Evolutionary conservation across 73 alveolate genomes (phyloP), one percentile per base, ranked within the genome.

Genomic region (Tetrahymena borealis): DNA sequence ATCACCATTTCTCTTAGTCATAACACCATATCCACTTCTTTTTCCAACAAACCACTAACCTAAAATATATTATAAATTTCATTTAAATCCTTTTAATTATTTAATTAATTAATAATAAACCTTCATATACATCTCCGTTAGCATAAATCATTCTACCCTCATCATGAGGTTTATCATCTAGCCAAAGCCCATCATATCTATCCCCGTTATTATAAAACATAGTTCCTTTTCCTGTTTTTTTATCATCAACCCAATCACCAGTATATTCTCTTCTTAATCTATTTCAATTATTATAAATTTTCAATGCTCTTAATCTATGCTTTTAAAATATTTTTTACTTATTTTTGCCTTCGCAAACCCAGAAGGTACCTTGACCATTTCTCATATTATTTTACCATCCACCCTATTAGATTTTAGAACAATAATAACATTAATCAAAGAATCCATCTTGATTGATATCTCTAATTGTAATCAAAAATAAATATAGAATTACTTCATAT

Each of bases 101-200:
- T 10, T n/a, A 39, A 39, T 18, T 60, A 20, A 60, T n/a, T n/a
- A n/a, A n/a, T n/a, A n/a, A n/a, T n/a, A 97, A 98, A 2, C 99
- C 99, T 94, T 98, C 99, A 94, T 98, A 98, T 78, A 98, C 98
- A 94, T 98, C 99, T 39, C 98, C 99, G 95, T 98, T 97, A 39
- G 97, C 98, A 94, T 98, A 98, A 39, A 97, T 94, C 98, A 98
- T 97, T 39, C 99, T 94, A 0, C 99, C 99, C 93, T 98, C 99
- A 35, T 99, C 99, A 90, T 98, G 97, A 37, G 98, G 97, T 95
- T 95, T 91, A 32, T 98, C 98, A 78, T 95, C 93, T 39, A 94
- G 96, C 99, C 99, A 98, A 93, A 95, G 98, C 20, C 99, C 99
- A 97, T 98, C 99, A 95, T 98, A 98, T 79, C 99, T 95, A 94